phyloP scores from a whole-genome alignment of 177 flowering plant species.

The Tripterygium wilfordii region DNA sequence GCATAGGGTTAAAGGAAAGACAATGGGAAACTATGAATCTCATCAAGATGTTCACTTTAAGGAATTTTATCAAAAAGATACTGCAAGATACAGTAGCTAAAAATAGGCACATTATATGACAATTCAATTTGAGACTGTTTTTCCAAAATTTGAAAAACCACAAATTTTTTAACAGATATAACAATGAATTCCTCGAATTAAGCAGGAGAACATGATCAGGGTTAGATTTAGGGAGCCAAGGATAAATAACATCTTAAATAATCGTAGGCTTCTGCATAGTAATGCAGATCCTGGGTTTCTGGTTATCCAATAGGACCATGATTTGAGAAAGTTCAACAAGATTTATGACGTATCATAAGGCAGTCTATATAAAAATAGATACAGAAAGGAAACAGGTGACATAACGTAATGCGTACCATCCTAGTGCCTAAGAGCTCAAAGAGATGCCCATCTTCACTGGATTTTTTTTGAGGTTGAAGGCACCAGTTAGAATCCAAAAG shows the following conservation, averaged over 20 bases:
- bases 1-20: neutral
- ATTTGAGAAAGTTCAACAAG: neutral
- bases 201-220: no score
- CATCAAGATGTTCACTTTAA: neutral
- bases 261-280: no score
- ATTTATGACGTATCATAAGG: neutral
- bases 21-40: neutral
- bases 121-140: no score
- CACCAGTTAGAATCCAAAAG: constrained; percentile 45
- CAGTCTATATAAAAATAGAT: neutral
- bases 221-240: no score
- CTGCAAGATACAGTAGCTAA: no score
- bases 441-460: constrained; percentile 32
- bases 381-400: constrained; percentile 6
- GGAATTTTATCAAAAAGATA: neutral
- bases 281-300: no score
- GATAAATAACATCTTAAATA: no score
- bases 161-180: no score
- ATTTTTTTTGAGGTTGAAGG: constrained; percentile 32
- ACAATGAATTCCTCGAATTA: no score
- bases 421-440: constrained; percentile 55
- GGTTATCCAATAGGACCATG: neutral
- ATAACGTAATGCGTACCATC: no score
- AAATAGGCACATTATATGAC: no score
- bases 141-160: no score